Base-by-base conservation (phyloP, 2,329 filamentous ascomycete genomes). In the Hypocreales sp. region DNA sequence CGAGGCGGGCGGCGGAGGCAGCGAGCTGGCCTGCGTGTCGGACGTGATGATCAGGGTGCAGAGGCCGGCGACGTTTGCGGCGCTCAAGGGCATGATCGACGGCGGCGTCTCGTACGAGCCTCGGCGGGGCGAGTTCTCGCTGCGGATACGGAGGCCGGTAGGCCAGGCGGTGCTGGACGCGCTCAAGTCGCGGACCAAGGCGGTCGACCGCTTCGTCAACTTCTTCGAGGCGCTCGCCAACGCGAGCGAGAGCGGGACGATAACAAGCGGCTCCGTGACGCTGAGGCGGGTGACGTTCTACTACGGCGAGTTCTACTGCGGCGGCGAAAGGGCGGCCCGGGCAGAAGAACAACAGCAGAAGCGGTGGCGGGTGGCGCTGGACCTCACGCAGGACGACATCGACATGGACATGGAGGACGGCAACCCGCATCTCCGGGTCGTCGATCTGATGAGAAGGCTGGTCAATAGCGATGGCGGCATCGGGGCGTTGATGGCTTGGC, bases 171-270 rank as follows among this genome's bases (percentile, higher is more conserved):
- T 77, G 10, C 48, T 82, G 4, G 58, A 64, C 4, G 53, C 60
- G n/a, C 58, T 84, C 13, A 56, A 61, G 34, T 56, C 63, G 27
- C 64, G 73, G 16, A 56, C 84, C 24, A 64, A 70, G 37, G 67
- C 72, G 9, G 67, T 90, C 31, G 71, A 79, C 40, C 68, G 76
- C 13, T 61, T 90, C 16, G 72, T 82, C 21, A 65, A 67, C 23
- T 81, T 80, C 40, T 59, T 83, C 15, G 65, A 72, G 24, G 71
- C 75, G 2, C 66, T 86, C 35, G 58, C 70, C 29, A 56, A 60
- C 35, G 59, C 67, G n/a, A n/a, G n/a, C n/a, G n/a, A n/a, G 37
- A 56, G 58, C 25, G 60, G 59, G 11, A 59, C 64, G 27, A 64
- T 79, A 20, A 55, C 56, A 23, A 66, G 67, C 43, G 63, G 74